Conservation (phyloP, 2,329 filamentous ascomycete species). For the Aureobasidium sp. region DNA sequence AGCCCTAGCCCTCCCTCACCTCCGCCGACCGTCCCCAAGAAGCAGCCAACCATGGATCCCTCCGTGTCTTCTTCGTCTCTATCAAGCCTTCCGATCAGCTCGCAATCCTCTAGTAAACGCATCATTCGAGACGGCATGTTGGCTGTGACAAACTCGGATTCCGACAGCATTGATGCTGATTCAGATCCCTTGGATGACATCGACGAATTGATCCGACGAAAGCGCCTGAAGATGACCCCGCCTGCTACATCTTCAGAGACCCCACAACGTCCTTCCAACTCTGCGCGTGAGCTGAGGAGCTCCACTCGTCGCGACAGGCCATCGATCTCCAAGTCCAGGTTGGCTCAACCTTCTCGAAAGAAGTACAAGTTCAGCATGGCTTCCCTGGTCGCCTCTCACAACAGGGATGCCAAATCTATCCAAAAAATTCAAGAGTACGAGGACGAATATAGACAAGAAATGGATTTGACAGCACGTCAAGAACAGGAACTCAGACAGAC, state of each 20-base stretch:
- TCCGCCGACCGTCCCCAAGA: neutral
- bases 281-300: slow-evolving; percentile 15
- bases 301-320: neutral
- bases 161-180: slow-evolving; percentile 22
- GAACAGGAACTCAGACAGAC: slow-evolving; percentile 11
- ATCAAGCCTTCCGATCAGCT: slow-evolving; percentile 24
- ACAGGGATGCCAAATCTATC: slow-evolving; percentile 13
- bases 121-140: slow-evolving; percentile 48
- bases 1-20: neutral
- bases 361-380: slow-evolving; percentile 24
- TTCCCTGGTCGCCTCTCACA: slow-evolving; percentile 17
- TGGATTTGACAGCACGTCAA: slow-evolving; percentile 14
- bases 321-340: neutral
- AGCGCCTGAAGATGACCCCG: slow-evolving; percentile 22
- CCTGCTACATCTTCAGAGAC: slow-evolving; percentile 8
- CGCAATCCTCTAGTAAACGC: slow-evolving; percentile 39
- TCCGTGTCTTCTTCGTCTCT: slow-evolving; percentile 24
- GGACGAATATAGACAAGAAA: slow-evolving; percentile 18
- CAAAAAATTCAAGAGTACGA: slow-evolving; percentile 21
- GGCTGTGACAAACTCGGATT: slow-evolving; percentile 40
- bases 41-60: slow-evolving; percentile 4
- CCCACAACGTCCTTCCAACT: slow-evolving; percentile 15
- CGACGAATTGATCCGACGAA: slow-evolving; percentile 23
- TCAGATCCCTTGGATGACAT: slow-evolving; percentile 27
- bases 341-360: neutral